Evolutionary conservation across 2,329 filamentous ascomycete genomes (phyloP).

Genomic region (Knoxdaviesia capensis): DNA sequence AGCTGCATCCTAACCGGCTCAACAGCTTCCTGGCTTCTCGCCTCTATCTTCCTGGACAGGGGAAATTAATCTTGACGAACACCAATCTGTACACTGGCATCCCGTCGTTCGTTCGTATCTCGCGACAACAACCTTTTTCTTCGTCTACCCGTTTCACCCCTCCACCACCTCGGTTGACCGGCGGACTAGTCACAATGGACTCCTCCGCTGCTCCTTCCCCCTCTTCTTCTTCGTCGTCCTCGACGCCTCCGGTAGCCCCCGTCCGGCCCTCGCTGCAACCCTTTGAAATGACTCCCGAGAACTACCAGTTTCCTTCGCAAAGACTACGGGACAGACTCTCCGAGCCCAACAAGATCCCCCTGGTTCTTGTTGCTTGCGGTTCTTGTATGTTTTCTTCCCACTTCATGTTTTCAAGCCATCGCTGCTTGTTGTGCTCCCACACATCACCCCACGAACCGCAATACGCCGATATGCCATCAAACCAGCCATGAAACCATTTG

Average conservation of each 20-base stretch:
- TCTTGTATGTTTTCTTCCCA: constrained; percentile 22
- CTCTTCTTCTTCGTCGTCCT: neutral
- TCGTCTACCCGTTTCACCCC: no score
- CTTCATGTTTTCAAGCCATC: neutral
- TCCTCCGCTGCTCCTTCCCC: constrained; percentile 1
- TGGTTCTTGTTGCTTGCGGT: constrained; percentile 50
- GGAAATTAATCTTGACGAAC: neutral
- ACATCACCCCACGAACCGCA: no score
- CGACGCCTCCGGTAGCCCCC: constrained; percentile 1
- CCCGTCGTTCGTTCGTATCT: neutral
- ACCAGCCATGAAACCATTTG: no score
- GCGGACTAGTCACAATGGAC: neutral
- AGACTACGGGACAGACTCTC: constrained; percentile 31
- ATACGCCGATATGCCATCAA: neutral
- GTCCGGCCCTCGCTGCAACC: constrained; percentile 4
- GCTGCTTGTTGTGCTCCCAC: no score
- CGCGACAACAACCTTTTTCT: no score
- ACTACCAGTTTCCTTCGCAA: constrained; percentile 40
- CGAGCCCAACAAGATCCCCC: constrained; percentile 34
- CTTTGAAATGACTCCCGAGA: constrained; percentile 11
- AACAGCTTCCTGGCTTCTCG: neutral
- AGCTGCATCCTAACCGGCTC: no score
- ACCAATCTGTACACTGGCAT: neutral
- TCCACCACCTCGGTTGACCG: no score
- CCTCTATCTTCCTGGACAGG: neutral